Percentiles rank a stretch among this genome's conserved stretches.
Conservation (phyloP, 106 monocot genomes). For the Narthecium ossifragum region DNA sequence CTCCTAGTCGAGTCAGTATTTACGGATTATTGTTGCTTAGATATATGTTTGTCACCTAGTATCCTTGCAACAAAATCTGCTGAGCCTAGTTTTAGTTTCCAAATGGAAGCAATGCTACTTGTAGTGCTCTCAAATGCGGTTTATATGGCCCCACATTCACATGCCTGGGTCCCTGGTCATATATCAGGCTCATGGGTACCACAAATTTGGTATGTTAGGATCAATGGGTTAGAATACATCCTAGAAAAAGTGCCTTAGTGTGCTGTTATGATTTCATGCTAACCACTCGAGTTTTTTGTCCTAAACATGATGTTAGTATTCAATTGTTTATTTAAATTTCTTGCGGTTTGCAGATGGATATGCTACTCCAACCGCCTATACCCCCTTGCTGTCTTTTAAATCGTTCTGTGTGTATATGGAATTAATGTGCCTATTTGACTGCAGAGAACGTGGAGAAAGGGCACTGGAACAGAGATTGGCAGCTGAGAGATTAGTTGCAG, state of each 20-base stretch:
- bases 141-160: no score
- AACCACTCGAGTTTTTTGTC: neutral
- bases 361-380: no score
- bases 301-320: neutral
- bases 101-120: no score
- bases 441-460: constrained; percentile 82
- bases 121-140: no score
- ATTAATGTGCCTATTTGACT: neutral
- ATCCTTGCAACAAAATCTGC: no score
- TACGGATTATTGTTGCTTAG: no score
- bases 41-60: no score
- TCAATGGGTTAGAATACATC: neutral
- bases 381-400: neutral
- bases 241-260: no score
- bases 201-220: neutral
- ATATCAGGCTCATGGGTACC: neutral
- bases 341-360: constrained; percentile 1
- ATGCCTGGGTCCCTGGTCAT: no score
- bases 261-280: no score
- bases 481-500: constrained; percentile 41
- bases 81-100: no score
- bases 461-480: constrained; percentile 85
- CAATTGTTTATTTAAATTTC: neutral
- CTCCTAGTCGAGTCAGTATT: no score
- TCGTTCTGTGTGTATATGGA: neutral